Evolutionary conservation across 257 asterid genomes (phyloP).

Genomic region (Eucommia ulmoides): DNA sequence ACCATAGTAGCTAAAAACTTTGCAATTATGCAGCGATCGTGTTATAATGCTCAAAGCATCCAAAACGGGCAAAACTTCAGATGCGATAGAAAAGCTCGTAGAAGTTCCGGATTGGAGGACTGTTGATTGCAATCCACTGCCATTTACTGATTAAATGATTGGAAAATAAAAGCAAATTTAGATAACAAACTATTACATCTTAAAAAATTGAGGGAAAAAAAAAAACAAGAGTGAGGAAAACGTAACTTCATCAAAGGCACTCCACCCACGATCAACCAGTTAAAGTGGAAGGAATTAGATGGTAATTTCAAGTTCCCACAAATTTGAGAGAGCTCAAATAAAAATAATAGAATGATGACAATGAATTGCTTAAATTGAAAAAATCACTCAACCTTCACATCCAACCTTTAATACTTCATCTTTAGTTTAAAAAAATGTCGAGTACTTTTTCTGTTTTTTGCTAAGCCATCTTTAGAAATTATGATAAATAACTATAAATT

Average conservation of each 20-base stretch:
- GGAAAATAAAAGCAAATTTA: constrained; percentile 7
- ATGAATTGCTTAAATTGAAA: background rate
- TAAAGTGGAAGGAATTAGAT: background rate
- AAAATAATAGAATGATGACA: background rate
- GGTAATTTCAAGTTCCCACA: background rate
- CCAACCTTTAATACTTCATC: background rate
- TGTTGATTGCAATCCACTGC: constrained; percentile 16
- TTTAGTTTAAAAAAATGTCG: too few species aligned
- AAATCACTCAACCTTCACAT: background rate
- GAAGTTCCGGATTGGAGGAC: constrained; percentile 44
- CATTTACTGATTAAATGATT: constrained; percentile 6
- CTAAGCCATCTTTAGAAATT: too few species aligned
- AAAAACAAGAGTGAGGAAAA: background rate
- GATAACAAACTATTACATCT: constrained; percentile 3
- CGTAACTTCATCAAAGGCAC: background rate
- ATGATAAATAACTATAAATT: too few species aligned
- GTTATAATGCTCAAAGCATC: constrained; percentile 69
- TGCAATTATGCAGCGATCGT: constrained; percentile 84
- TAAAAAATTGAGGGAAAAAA: background rate
- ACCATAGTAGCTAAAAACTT: constrained; percentile 65
- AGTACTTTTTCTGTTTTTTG: too few species aligned
- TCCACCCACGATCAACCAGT: background rate
- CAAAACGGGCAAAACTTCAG: constrained; percentile 66
- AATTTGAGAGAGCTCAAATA: background rate
- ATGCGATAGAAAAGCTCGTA: constrained; percentile 27